Conservation (phyloP, 768 basidiomycete genomes). For the Lactarius akahatsu region DNA sequence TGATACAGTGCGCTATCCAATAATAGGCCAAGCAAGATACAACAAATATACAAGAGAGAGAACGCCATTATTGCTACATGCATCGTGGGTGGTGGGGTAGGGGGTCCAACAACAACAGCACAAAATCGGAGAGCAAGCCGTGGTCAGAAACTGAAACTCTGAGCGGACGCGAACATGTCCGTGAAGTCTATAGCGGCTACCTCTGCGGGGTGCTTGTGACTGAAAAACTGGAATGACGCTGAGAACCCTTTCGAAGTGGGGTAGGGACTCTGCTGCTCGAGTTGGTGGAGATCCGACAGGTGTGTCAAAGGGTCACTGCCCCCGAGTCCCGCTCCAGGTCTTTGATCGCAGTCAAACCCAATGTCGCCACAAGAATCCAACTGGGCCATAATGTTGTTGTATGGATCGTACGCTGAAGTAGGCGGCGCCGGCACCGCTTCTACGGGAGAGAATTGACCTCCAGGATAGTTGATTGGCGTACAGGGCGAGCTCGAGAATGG, state of each 20-base stretch:
- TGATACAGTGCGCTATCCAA: slow-evolving; percentile 28
- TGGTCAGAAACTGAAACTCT: slow-evolving; percentile 21
- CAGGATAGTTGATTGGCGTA: slow-evolving; percentile 22
- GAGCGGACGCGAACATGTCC: slow-evolving; percentile 19
- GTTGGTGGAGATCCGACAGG: background rate
- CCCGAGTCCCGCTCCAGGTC: background rate
- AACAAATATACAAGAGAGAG: slow-evolving; percentile 24
- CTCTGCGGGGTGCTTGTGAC: slow-evolving; percentile 19
- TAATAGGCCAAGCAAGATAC: slow-evolving; percentile 24
- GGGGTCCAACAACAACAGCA: slow-evolving; percentile 15
- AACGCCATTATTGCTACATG: slow-evolving; percentile 26
- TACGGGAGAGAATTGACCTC: slow-evolving; percentile 17
- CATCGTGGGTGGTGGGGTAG: slow-evolving; percentile 4
- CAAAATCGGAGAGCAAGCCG: background rate
- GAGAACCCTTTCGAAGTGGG: slow-evolving; percentile 6
- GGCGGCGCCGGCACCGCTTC: slow-evolving; percentile 22
- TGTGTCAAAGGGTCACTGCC: slow-evolving; percentile 4
- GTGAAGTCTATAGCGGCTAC: slow-evolving; percentile 10
- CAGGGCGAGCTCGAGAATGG: slow-evolving; percentile 23
- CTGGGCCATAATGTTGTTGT: slow-evolving; percentile 10
- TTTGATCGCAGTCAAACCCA: slow-evolving; percentile 7
- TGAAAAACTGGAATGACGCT: slow-evolving; percentile 7
- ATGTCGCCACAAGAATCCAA: slow-evolving; percentile 13
- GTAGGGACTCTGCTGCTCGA: slow-evolving; percentile 7
- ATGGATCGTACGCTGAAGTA: slow-evolving; percentile 11